Evolutionary conservation across 805 yeast genomes (phyloP), one percentile per base, ranked within the genome.

Genomic region (Suhomyces pyralidae): DNA sequence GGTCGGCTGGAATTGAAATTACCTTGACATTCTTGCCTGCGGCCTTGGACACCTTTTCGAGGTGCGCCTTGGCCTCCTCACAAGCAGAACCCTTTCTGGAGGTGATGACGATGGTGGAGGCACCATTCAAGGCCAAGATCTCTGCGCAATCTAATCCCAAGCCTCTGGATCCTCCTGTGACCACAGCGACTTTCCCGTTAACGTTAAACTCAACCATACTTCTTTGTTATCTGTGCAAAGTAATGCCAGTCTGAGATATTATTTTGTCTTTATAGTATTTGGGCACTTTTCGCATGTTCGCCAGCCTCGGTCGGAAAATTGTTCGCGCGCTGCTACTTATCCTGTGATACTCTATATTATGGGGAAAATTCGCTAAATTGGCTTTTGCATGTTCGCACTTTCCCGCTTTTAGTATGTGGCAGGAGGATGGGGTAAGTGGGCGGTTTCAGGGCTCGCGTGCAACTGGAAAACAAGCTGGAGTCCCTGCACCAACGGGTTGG

Each of bases 91-190:
- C 77, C 60, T 85, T 84, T 65, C 93, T 77, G 3, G 90, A 84
- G 5, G 87, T 79, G 55, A 87, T 79, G 55, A 81, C 81, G 22
- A 86, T 82, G 24, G 79, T 70, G 36, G 80, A 69, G 3, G 88
- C 89, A 1, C 90, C 90, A 52, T 82, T 81, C 45, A 71, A 65
- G 5, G 85, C 78, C 42, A 84, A 74, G 1, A 81, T 82, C 62
- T 84, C 88, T 15, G 89, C 88, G 67, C 86, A 82, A 62, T 81
- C 69, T 43, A 83, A 78, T 0, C 93, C 93, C 46, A 86, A 80
- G 0, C 93, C 93, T 59, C 92, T 74, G 24, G 90, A 81, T 26
- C 91, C 90, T 3, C 91, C 92, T 6, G 92, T 86, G 55, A 86
- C 76, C 5, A 82, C 81, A 0, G 86, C 90, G 8, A 79, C 76